Evolutionary conservation across 2,329 filamentous ascomycete species (phyloP).

Genomic region (Thielaviopsis populi): DNA sequence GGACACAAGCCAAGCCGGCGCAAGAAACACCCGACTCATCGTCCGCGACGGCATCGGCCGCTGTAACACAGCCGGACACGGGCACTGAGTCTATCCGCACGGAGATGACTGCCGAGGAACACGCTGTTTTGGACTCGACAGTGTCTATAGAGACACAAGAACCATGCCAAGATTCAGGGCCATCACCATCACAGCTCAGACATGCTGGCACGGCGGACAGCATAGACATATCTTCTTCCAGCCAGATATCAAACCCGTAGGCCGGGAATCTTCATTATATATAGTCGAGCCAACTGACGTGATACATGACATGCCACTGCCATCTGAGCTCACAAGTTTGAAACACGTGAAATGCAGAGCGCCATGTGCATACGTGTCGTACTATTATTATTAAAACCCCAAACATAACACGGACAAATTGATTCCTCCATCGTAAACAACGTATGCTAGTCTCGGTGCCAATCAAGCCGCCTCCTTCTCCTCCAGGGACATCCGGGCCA

Average conservation of each 20-base stretch:
- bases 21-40: neutral
- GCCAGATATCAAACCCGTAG: neutral
- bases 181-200: neutral
- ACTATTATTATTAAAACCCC: neutral
- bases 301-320: neutral
- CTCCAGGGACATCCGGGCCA: conserved; percentile 28
- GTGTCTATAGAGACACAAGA: neutral
- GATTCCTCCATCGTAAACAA: neutral
- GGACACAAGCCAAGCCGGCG: conserved; percentile 20
- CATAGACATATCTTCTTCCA: conserved; percentile 8
- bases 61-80: neutral
- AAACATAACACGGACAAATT: neutral
- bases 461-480: conserved; percentile 19
- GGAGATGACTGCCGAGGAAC: neutral
- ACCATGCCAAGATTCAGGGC: neutral
- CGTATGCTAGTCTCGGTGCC: neutral
- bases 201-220: neutral
- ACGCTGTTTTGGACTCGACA: neutral
- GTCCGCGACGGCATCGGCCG: neutral
- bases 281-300: neutral
- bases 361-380: neutral
- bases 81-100: neutral
- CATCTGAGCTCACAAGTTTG: too few species aligned
- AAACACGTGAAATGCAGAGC: neutral
- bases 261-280: neutral